Percentiles rank a stretch among this genome's conserved stretches.
Evolutionary conservation across 2,329 filamentous ascomycete species (phyloP).

Genomic region (Cercospora zeina): DNA sequence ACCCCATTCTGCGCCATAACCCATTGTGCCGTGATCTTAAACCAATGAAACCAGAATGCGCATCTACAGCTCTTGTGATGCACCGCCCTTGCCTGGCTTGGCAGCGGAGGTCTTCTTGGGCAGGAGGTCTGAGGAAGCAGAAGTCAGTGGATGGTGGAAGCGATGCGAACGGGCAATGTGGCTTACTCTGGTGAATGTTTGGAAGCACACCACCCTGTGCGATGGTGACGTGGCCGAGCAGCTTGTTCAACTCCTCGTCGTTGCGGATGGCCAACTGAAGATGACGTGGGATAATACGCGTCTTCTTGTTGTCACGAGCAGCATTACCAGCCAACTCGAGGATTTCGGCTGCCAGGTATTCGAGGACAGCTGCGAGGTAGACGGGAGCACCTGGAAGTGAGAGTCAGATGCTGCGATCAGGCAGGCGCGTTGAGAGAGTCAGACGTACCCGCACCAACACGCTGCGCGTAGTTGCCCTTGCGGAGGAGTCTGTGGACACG

Average conservation of each 20-base stretch:
- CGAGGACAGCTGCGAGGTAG: constrained; percentile 94
- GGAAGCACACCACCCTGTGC: constrained; percentile 95
- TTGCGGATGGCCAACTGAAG: constrained; percentile 96
- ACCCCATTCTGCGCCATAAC: constrained; percentile 38
- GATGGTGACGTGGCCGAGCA: constrained; percentile 92
- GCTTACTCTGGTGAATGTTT: constrained; percentile 94
- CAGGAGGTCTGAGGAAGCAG: constrained; percentile 71
- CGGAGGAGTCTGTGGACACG: constrained; percentile 98
- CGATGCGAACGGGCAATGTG: constrained; percentile 14
- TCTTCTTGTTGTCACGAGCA: constrained; percentile 99
- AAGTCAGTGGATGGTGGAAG: constrained; percentile 44
- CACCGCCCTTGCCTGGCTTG: constrained; percentile 85
- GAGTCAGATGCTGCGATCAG: constrained; percentile 25
- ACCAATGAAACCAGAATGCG: constrained; percentile 31
- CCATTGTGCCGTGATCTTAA: constrained; percentile 35
- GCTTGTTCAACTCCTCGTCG: constrained; percentile 98
- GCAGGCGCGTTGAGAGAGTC: constrained; percentile 15
- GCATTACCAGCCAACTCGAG: constrained; percentile 97
- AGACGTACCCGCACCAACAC: constrained; percentile 84
- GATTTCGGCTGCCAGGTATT: constrained; percentile 97
- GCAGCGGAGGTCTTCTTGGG: constrained; percentile 85
- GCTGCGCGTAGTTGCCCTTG: constrained; percentile 99
- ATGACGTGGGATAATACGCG: constrained; percentile 98
- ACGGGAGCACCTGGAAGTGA: constrained; percentile 29
- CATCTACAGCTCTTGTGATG: constrained; percentile 89